Base-by-base conservation (phyloP, 257 asterid genomes). In the Petunia secreta region DNA sequence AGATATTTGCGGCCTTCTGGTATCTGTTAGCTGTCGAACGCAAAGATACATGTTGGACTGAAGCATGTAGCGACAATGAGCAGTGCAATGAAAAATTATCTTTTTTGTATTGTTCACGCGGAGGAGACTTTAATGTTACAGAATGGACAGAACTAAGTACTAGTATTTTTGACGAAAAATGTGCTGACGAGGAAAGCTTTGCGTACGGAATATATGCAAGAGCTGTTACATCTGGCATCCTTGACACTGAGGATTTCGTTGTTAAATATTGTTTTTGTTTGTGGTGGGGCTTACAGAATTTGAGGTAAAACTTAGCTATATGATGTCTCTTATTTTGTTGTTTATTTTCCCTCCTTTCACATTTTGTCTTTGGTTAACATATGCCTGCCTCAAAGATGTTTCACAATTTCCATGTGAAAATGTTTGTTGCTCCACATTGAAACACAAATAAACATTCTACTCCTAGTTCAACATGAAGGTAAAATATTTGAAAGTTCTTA, bases 1-100 rank as follows among this genome's bases (percentile, higher is more conserved):
- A 95, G 99, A 86, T 96, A 63, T 87, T 87, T 81, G 99, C 98
- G 80, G 97, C 98, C 55, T 87, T 96, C 74, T 96, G 99, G 99
- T 94, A 96, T 84, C 88, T 92, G 53, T 84, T 95, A 75, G 94
- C 99, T 40, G 86, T 94, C 44, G 99, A 92, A 82, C 92, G 98
- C 75, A 94, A 86, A 84, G 97, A 91, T 84, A 81, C 96, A 14
- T 96, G 99, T 85, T 94, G 98, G 99, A 85, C 82, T 66, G 41
- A 6, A n/a, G 98, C 97, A 80, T 96, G 99, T 87, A 59, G 13
- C 52, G 88, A 84, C 2, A 84, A 16, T 84, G 76, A 80, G 34
- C 79, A 77, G n/a, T 95, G 99, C 41, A 77, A 88, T 55, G 14
- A 76, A 6, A 74, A 80, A 79, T 38, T 64, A 37, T 79, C 82